These are phyloP conservation scores for Neurospora hispaniola DNA, from an alignment of 495 filamentous ascomycete genomes.

Conservation along the genomic window DNA sequence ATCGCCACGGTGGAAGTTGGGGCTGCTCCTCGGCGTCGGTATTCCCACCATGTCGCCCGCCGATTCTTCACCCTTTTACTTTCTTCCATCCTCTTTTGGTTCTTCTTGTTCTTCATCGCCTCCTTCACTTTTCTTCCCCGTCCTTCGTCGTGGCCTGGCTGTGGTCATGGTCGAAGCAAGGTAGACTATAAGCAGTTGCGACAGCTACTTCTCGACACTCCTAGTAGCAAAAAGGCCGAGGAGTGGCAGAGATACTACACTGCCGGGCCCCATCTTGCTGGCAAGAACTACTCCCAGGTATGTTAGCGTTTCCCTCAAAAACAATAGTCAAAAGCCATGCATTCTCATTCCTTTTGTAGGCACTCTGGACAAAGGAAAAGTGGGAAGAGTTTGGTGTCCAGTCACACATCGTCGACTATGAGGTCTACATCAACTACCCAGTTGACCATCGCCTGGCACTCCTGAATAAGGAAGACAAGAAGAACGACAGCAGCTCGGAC, in stretches of 20 bases:
- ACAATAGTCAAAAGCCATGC: neutral
- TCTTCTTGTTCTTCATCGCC: conserved; percentile 51
- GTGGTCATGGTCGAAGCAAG: conserved; percentile 19
- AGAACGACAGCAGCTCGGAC: conserved; percentile 9
- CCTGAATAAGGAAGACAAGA: conserved; percentile 51
- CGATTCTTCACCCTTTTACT: conserved; percentile 62
- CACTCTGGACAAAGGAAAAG: conserved; percentile 73
- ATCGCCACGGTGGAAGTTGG: conserved; percentile 44
- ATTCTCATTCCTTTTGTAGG: conserved; percentile 36
- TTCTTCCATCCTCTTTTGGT: conserved; percentile 40
- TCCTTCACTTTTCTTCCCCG: conserved; percentile 34
- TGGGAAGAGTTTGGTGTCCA: conserved; percentile 79
- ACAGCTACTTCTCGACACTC: conserved; percentile 58
- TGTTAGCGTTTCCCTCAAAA: neutral
- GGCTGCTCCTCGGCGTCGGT: conserved; percentile 44
- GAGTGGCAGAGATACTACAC: conserved; percentile 94
- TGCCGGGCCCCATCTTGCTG: conserved; percentile 74
- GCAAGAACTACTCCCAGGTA: conserved; percentile 65
- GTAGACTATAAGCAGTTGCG: conserved; percentile 57
- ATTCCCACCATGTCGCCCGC: conserved; percentile 57
- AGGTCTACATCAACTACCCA: conserved; percentile 88
- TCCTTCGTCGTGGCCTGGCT: conserved; percentile 33
- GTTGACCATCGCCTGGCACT: conserved; percentile 67
- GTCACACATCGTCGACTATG: conserved; percentile 66
- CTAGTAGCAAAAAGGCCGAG: conserved; percentile 52